These are phyloP conservation scores for Aspergillus sp. DNA, from an alignment of 2,329 filamentous ascomycete genomes.

Conservation along the genomic window DNA sequence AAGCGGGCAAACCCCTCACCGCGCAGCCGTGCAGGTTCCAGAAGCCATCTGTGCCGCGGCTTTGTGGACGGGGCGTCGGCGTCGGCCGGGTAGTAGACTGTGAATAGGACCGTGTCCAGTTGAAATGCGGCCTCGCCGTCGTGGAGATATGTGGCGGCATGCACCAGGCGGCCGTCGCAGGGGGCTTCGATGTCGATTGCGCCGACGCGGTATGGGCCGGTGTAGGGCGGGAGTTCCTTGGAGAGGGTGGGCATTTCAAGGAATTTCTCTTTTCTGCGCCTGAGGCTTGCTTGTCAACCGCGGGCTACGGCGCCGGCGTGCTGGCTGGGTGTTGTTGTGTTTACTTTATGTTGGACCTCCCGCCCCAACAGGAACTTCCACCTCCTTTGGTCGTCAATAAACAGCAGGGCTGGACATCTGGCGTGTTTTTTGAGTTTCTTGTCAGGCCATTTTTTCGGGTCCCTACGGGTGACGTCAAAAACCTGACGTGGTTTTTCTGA, in stretches of 20 bases:
- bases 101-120: constrained; percentile 6
- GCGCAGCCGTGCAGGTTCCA: neutral
- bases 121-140: neutral
- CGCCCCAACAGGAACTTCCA: neutral
- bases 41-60: neutral
- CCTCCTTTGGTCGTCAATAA: too few species aligned
- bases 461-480: neutral
- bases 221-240: neutral
- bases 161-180: neutral
- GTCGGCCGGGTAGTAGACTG: neutral
- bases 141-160: neutral
- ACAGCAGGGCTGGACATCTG: too few species aligned
- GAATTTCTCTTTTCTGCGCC: too few species aligned
- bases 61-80: neutral
- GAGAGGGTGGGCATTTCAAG: neutral
- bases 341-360: too few species aligned
- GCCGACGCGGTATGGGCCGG: neutral
- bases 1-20: constrained; percentile 1
- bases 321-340: too few species aligned
- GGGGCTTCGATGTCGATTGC: constrained; percentile 5
- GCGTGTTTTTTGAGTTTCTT: too few species aligned
- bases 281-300: too few species aligned
- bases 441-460: neutral
- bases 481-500: neutral
- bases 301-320: too few species aligned